Percentiles rank a stretch among this genome's conserved stretches.
These are phyloP conservation scores for Eryngium alpinum DNA, from an alignment of 140 eudicot species.

Conservation along the genomic window DNA sequence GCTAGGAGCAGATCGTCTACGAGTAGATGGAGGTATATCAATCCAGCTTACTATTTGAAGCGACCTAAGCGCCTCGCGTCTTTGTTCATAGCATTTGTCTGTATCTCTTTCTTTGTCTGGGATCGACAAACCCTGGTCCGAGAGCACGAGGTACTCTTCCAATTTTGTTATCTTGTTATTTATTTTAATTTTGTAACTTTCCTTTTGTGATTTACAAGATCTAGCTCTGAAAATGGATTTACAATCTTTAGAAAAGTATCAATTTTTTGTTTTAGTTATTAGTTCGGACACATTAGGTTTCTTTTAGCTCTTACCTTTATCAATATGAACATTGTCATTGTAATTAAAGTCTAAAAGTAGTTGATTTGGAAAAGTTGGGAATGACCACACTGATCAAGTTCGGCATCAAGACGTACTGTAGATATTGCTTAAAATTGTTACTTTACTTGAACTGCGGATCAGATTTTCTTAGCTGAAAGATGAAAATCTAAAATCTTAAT, in stretches of 20 bases:
- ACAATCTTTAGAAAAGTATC: not conserved
- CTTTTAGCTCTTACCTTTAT: too few species aligned
- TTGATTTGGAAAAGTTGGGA: too few species aligned
- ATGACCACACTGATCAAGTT: too few species aligned
- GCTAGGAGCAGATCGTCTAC: slow-evolving; percentile 72
- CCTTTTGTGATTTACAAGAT: not conserved
- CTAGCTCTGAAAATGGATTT: not conserved
- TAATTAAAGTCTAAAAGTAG: too few species aligned
- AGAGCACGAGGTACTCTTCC: slow-evolving; percentile 65
- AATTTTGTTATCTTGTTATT: not conserved
- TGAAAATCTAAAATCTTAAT: too few species aligned
- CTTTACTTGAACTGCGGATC: too few species aligned
- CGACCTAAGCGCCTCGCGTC: slow-evolving; percentile 85
- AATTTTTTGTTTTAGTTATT: not conserved
- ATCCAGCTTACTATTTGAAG: slow-evolving; percentile 91
- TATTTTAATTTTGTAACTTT: not conserved
- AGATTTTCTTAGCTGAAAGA: too few species aligned
- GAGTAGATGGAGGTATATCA: slow-evolving; percentile 63
- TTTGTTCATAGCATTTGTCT: slow-evolving; percentile 57
- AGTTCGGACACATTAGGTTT: not conserved
- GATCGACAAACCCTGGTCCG: slow-evolving; percentile 88
- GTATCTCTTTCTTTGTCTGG: slow-evolving; percentile 62
- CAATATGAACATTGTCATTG: too few species aligned
- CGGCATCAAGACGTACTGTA: too few species aligned
- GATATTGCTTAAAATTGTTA: too few species aligned